phyloP scores from a whole-genome alignment of 306 rosid genomes.

The Lotus japonicus region DNA sequence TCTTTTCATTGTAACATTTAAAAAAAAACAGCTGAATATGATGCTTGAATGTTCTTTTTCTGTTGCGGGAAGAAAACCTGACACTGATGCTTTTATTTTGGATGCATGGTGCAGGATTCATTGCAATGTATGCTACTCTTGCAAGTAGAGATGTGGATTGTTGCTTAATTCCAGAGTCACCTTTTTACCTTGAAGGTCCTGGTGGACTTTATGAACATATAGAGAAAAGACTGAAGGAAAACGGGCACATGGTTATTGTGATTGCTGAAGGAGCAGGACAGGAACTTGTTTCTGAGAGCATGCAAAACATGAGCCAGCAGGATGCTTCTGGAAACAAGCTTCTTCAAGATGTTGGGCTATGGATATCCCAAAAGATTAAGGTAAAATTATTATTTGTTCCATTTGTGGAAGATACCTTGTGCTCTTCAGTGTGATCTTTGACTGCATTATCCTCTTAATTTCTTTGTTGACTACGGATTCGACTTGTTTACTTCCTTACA shows the following conservation, averaged over 20 bases:
- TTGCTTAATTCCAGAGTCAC: slow-evolving; percentile 96
- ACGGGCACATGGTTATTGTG: slow-evolving; percentile 93
- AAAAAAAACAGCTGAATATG: background rate
- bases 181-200: slow-evolving; percentile 83
- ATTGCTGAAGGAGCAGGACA: slow-evolving; percentile 99
- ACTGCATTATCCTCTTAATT: background rate
- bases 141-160: slow-evolving; percentile 97
- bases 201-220: slow-evolving; percentile 86
- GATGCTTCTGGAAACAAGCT: slow-evolving; percentile 97
- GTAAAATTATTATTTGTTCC: slow-evolving; percentile 26
- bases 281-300: slow-evolving; percentile 64
- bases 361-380: slow-evolving; percentile 81
- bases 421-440: background rate
- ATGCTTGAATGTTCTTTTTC: background rate
- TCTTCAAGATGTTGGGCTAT: slow-evolving; percentile 86
- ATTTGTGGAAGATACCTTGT: background rate
- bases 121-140: slow-evolving; percentile 93
- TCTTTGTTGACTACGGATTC: background rate
- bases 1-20: background rate
- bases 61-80: background rate
- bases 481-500: background rate
- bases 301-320: slow-evolving; percentile 27
- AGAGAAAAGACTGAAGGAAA: slow-evolving; percentile 67
- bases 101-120: slow-evolving; percentile 60
- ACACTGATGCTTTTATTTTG: background rate